A percentile compares a stretch with the other conserved stretches of the same genome.
phyloP scores from a whole-genome alignment of 441 rosid genomes.

The Mallotus repandus region DNA sequence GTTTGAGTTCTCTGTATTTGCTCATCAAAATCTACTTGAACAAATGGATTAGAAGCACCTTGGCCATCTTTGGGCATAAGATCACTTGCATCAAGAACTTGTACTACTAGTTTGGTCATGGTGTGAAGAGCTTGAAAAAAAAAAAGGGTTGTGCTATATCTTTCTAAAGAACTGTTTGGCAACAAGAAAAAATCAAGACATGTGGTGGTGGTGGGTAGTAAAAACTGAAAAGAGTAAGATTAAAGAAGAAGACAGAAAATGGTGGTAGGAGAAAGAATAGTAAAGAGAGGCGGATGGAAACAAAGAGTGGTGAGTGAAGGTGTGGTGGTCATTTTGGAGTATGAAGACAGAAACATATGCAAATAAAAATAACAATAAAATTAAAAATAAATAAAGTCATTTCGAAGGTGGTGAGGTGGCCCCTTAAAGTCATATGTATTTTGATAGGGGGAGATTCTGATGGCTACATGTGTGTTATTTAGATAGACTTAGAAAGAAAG shows the following conservation, averaged over 20 bases:
- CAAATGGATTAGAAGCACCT: constrained; percentile 88
- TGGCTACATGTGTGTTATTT: background rate
- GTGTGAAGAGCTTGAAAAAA: background rate
- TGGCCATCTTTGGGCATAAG: constrained; percentile 91
- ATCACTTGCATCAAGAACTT: constrained; percentile 71
- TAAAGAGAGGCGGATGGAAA: constrained; percentile 18
- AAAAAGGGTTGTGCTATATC: no score
- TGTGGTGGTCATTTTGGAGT: constrained; percentile 37
- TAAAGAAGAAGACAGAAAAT: constrained; percentile 15
- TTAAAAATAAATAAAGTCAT: background rate
- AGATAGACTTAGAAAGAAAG: background rate
- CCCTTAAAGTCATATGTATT: constrained; percentile 16
- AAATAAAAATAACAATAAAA: background rate
- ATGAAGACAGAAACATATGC: constrained; percentile 40
- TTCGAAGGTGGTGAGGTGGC: constrained; percentile 26
- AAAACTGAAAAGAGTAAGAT: constrained; percentile 7
- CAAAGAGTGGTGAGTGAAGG: constrained; percentile 9
- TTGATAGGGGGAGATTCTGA: constrained; percentile 20
- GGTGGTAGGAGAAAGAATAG: constrained; percentile 21
- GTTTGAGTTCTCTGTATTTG: constrained; percentile 71
- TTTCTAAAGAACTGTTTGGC: background rate
- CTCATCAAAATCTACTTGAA: constrained; percentile 68
- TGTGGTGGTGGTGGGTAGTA: background rate
- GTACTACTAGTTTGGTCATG: constrained; percentile 62
- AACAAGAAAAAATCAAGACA: background rate